Conservation (phyloP, 2,329 filamentous ascomycete genomes). For the Thermoascus crustaceus region DNA sequence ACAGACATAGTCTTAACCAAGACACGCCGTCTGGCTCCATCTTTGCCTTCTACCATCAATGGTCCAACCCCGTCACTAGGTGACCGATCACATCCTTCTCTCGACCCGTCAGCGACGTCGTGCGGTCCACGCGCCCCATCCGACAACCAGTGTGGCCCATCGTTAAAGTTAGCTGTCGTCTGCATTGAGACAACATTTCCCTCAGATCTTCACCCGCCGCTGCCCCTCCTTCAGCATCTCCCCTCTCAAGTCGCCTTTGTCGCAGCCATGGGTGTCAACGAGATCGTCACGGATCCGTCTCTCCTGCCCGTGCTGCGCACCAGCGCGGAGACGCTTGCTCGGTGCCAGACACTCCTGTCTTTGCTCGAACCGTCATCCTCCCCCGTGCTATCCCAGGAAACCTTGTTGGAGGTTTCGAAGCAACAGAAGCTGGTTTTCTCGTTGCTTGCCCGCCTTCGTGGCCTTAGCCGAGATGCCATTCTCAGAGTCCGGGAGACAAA, state of each 20-base stretch:
- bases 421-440: constrained; percentile 74
- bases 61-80: constrained; percentile 7
- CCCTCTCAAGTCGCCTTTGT: constrained; percentile 7
- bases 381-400: constrained; percentile 35
- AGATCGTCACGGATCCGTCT: constrained; percentile 55
- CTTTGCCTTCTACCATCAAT: background rate
- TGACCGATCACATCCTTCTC: constrained; percentile 8
- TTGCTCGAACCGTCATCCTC: constrained; percentile 49
- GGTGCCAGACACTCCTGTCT: constrained; percentile 53
- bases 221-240: no score
- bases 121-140: constrained; percentile 8
- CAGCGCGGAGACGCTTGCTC: constrained; percentile 63
- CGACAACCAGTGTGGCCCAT: background rate
- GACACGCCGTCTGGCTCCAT: background rate
- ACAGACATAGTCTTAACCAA: background rate
- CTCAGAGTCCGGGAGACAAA: constrained; percentile 80
- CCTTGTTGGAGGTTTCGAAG: constrained; percentile 56
- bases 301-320: constrained; percentile 62
- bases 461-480: constrained; percentile 73
- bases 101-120: constrained; percentile 11
- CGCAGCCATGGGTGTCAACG: constrained; percentile 45
- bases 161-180: no score
- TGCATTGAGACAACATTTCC: no score
- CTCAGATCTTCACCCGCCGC: constrained; percentile 1
- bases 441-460: constrained; percentile 70